Conservation (phyloP, 139 green algal genomes). For the Choricystis sp. region DNA sequence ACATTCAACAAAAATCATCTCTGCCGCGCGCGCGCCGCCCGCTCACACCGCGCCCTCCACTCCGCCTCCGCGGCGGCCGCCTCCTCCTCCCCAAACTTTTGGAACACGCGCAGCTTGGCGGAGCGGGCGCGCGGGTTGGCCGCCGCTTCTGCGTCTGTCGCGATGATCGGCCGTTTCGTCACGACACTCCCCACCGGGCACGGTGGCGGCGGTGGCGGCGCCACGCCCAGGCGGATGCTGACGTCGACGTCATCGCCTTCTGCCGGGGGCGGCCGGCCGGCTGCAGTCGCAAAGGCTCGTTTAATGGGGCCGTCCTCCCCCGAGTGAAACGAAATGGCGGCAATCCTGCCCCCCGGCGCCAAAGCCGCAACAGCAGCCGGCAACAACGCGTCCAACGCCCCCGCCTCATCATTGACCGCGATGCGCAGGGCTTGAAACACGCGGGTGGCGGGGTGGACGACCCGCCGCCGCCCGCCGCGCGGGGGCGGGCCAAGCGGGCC, state of each 20-base stretch:
- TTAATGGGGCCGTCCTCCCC: conserved; percentile 92
- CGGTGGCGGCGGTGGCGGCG: background rate
- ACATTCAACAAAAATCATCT: no score
- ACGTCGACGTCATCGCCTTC: background rate
- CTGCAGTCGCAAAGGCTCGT: conserved; percentile 37
- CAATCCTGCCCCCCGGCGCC: conserved; percentile 52
- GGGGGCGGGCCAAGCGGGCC: conserved; percentile 10
- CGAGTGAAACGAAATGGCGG: conserved; percentile 87
- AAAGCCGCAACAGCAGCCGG: conserved; percentile 38
- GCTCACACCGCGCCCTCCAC: no score
- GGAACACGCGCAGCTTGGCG: conserved; percentile 72
- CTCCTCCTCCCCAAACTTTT: no score
- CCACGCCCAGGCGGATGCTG: background rate
- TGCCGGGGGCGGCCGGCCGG: no score
- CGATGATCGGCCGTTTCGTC: conserved; percentile 11
- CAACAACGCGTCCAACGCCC: conserved; percentile 31
- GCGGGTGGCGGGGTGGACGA: conserved; percentile 71
- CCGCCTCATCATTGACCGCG: conserved; percentile 87
- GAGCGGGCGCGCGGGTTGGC: conserved; percentile 61
- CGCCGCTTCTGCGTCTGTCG: conserved; percentile 32
- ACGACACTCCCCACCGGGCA: conserved; percentile 4
- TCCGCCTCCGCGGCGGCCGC: no score
- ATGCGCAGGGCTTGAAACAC: conserved; percentile 76
- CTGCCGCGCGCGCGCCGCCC: no score
- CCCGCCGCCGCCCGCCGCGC: background rate